Conservation (phyloP, 1,139 yeast genomes). For the Geotrichum phurueaensis region DNA sequence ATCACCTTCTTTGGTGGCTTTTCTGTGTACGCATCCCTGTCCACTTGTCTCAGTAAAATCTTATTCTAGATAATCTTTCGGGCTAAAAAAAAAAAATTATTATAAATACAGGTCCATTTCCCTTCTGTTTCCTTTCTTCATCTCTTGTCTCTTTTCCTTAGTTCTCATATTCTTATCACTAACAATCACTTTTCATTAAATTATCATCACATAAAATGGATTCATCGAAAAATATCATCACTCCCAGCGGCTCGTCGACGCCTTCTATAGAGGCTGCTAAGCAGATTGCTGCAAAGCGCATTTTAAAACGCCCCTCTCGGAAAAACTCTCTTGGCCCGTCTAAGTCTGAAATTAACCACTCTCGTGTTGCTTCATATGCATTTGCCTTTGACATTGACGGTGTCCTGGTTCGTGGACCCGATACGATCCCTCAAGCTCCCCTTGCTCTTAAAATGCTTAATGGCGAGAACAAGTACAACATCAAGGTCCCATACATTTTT, state of each 20-base stretch:
- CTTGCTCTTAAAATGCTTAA: slow-evolving; percentile 64
- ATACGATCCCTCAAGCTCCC: slow-evolving; percentile 69
- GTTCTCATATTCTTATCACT: neutral
- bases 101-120: neutral
- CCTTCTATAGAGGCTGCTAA: neutral
- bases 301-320: slow-evolving; percentile 12
- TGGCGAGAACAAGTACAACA: slow-evolving; percentile 72
- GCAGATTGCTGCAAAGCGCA: slow-evolving; percentile 1
- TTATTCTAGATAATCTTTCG: neutral
- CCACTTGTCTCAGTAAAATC: neutral
- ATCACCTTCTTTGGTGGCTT: neutral
- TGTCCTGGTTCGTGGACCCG: slow-evolving; percentile 71
- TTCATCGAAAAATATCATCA: slow-evolving; percentile 2
- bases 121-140: neutral
- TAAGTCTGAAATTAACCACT: slow-evolving; percentile 20
- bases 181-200: neutral
- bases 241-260: neutral
- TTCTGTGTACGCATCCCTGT: neutral
- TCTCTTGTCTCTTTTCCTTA: neutral
- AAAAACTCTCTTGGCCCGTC: slow-evolving; percentile 15
- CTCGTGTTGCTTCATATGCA: slow-evolving; percentile 65
- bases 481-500: slow-evolving; percentile 76
- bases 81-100: neutral
- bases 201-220: neutral
- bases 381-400: slow-evolving; percentile 88